Evolutionary conservation across 2,329 filamentous ascomycete genomes (phyloP).

Genomic region (Clonostachys chloroleuca): DNA sequence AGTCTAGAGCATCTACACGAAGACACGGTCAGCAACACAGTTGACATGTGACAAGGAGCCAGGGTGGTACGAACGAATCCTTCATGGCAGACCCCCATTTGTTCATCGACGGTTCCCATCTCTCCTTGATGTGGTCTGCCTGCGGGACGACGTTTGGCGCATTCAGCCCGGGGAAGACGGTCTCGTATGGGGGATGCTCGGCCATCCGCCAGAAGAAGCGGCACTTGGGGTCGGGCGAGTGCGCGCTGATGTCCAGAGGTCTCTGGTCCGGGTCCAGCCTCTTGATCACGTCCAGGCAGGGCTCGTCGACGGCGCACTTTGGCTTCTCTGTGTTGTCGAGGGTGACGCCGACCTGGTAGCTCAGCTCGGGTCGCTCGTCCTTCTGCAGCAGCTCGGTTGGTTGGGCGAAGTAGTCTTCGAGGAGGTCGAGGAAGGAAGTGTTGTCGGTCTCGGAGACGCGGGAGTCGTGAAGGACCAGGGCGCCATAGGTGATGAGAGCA

Average conservation of each 20-base stretch:
- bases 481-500: slow-evolving; percentile 56
- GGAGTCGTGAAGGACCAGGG: slow-evolving; percentile 55
- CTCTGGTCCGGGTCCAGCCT: slow-evolving; percentile 49
- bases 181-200: slow-evolving; percentile 47
- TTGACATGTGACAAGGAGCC: not conserved
- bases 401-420: slow-evolving; percentile 63
- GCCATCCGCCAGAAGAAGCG: slow-evolving; percentile 61
- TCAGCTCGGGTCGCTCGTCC: slow-evolving; percentile 53
- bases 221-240: slow-evolving; percentile 56
- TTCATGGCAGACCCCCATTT: slow-evolving; percentile 58
- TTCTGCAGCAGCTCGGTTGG: slow-evolving; percentile 35
- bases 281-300: slow-evolving; percentile 51
- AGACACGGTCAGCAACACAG: not conserved
- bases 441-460: slow-evolving; percentile 53
- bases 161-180: slow-evolving; percentile 50
- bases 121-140: slow-evolving; percentile 38
- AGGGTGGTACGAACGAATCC: slow-evolving; percentile 40
- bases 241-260: slow-evolving; percentile 51
- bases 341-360: slow-evolving; percentile 58
- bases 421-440: slow-evolving; percentile 51
- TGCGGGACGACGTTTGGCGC: slow-evolving; percentile 49
- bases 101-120: slow-evolving; percentile 51
- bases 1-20: slow-evolving; percentile 43
- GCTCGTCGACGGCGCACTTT: slow-evolving; percentile 58
- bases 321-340: slow-evolving; percentile 61